Percentiles rank a stretch among this genome's conserved stretches.
Evolutionary conservation across 306 rosid species (phyloP).

Genomic region (Castanea mollissima): DNA sequence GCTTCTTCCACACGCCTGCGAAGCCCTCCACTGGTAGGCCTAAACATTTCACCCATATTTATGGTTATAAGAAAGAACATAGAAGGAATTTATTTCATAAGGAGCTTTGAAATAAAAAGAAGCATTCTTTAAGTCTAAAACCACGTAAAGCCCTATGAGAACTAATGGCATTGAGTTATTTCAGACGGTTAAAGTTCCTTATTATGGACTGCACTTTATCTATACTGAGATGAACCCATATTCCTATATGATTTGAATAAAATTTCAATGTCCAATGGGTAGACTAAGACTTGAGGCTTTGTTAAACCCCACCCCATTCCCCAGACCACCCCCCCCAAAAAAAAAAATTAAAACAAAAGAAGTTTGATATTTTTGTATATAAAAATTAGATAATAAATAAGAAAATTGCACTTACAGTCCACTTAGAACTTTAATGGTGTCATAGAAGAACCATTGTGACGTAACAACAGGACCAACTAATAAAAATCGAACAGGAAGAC

Average conservation of each 20-base stretch:
- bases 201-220: not conserved
- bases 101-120: not conserved
- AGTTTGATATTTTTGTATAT: not conserved
- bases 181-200: not conserved
- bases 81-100: no score
- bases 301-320: not conserved
- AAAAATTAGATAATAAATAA: not conserved
- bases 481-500: constrained; percentile 80
- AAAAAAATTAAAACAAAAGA: not conserved
- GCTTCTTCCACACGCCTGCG: constrained; percentile 36
- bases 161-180: not conserved
- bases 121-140: not conserved
- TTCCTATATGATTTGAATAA: not conserved
- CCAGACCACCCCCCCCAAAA: not conserved
- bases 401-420: constrained; percentile 70
- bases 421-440: constrained; percentile 72
- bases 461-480: constrained; percentile 87
- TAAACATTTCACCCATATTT: constrained; percentile 11
- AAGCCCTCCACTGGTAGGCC: constrained; percentile 74
- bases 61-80: not conserved
- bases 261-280: not conserved
- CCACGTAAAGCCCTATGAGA: not conserved
- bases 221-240: not conserved
- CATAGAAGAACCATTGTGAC: constrained; percentile 93
- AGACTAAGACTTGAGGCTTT: not conserved